Base-by-base conservation (phyloP, 805 yeast genomes). In the Wickerhamiella azyma region DNA sequence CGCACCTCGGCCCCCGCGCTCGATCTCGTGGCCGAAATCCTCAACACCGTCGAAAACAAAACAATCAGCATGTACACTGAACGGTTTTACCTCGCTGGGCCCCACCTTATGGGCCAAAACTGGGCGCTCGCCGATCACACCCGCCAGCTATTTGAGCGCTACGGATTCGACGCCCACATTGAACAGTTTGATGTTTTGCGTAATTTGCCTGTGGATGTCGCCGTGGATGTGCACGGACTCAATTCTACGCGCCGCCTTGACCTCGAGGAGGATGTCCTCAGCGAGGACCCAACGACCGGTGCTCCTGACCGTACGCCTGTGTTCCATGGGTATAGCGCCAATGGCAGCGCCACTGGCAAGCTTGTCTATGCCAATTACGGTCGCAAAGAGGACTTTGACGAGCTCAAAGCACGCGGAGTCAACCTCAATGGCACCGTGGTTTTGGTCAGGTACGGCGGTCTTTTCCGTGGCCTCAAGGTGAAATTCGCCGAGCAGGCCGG, bases 401-500 rank as follows among this genome's bases (percentile, higher is more conserved):
- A 57, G 3, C 65, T 82, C 48, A 62, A 57, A 2, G 58, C 59
- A 10, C 58, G 65, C 30, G 76, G 75, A 4, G 73, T 81, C 37
- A 65, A 69, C 29, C 57, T 80, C 32, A 57, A 60, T 21, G 85
- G 75, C 18, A 75, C 76, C 50, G 72, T 82, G 45, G 89, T 77
- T 9, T 66, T 82, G 48, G 76, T 72, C 5, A 70, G 85, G 50
- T 81, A 82, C 55, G 88, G 86, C 41, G 60, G 58, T 9, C 69
- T 78, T 10, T 79, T 75, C 66, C 69, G 92, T 30, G 92, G 92
- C 13, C 67, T 81, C 52, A 82, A 82, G 58, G 83, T 83, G 43
- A 77, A 78, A 57, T 77, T 78, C 60, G 92, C 89, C n/a, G 81
- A 82, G 61, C 79, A 80, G 40, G 64, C 66, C 28, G 88, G 86